Percentiles rank a stretch among this genome's conserved stretches.
Conservation (phyloP, 495 filamentous ascomycete species). For the Collariella sp. region DNA sequence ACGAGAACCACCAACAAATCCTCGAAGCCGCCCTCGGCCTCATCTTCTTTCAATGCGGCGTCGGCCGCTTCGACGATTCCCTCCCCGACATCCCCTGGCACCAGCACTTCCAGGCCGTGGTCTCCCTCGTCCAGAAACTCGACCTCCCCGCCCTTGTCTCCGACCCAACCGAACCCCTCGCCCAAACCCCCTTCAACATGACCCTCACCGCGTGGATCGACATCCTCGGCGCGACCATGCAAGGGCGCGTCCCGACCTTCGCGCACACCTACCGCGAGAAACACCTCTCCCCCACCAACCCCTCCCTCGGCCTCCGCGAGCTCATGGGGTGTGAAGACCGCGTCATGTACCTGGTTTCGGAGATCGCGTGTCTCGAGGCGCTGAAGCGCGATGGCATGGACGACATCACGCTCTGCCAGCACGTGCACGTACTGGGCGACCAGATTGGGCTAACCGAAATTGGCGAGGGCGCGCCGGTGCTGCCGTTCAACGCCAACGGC, state of each 20-base stretch:
- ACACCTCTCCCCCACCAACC: slow-evolving; percentile 61
- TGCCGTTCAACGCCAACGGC: slow-evolving; percentile 55
- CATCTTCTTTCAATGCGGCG: slow-evolving; percentile 95
- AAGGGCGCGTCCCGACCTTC: slow-evolving; percentile 74
- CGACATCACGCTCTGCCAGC: slow-evolving; percentile 71
- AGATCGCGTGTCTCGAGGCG: slow-evolving; percentile 90
- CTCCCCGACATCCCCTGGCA: slow-evolving; percentile 95
- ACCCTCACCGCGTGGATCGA: slow-evolving; percentile 93
- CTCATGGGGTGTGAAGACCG: slow-evolving; percentile 97
- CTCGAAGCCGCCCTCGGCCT: slow-evolving; percentile 91
- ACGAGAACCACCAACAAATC: slow-evolving; percentile 77
- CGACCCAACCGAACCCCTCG: slow-evolving; percentile 46
- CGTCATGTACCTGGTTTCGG: slow-evolving; percentile 96
- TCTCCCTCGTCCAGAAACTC: slow-evolving; percentile 72
- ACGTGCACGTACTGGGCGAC: slow-evolving; percentile 70
- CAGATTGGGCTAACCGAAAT: slow-evolving; percentile 77
- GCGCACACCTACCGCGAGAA: slow-evolving; percentile 89
- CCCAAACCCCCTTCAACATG: slow-evolving; percentile 88
- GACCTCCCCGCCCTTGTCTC: slow-evolving; percentile 61
- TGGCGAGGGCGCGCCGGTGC: slow-evolving; percentile 39
- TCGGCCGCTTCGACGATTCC: slow-evolving; percentile 74
- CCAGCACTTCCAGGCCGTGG: slow-evolving; percentile 89
- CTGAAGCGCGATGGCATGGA: slow-evolving; percentile 76
- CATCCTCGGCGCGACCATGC: slow-evolving; percentile 90
- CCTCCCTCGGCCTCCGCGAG: slow-evolving; percentile 68